Base-by-base conservation (phyloP, 345 rosid species). In the Schrenkiella parvula region DNA sequence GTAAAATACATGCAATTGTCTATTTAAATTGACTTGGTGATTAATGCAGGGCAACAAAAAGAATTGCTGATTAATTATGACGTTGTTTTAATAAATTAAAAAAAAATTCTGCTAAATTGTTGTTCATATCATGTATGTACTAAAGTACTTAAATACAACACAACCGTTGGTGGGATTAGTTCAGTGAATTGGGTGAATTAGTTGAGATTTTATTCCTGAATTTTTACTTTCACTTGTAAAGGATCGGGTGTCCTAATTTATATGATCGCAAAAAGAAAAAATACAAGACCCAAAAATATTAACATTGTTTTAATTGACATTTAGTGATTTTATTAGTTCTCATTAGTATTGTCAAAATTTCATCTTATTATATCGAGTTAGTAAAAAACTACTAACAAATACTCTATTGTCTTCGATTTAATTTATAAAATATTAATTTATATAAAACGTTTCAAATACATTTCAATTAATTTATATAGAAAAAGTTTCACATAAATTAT, bases 121-220 rank as follows among this genome's bases (percentile, higher is more conserved):
- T 23, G 71, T 25, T 34, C 37, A 51, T 38, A n/a, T 8, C 17
- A 19, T 18, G 26, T 52, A 3, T 17, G 18, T 22, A 7, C 41
- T 8, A 28, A 13, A 18, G 6, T 28, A 13, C 22, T 10, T 13
- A 7, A 12, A 53, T 29, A n/a, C 39, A 41, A 55, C 46, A 41
- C 62, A 67, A 53, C 6, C 19, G 55, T 46, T 43, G 39, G 14
- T 46, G 9, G 34, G 14, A 34, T 65, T 25, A 15, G 50, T 38
- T 66, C 50, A 28, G 26, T 52, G 44, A 22, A 48, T 8, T 32
- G 31, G 15, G 6, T 0, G 61, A 67, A 28, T 67, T 26, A 4
- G 32, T 54, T 60, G 32, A 60, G 51, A 60, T 48, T 58, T 67
- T 70, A 58, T 35, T 37, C 60, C 41, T 31, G 3, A 14, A 26